Percentiles rank a stretch among this genome's conserved stretches.
These are phyloP conservation scores for Mycena sp. DNA, from an alignment of 1,284 basidiomycete species.

Conservation along the genomic window DNA sequence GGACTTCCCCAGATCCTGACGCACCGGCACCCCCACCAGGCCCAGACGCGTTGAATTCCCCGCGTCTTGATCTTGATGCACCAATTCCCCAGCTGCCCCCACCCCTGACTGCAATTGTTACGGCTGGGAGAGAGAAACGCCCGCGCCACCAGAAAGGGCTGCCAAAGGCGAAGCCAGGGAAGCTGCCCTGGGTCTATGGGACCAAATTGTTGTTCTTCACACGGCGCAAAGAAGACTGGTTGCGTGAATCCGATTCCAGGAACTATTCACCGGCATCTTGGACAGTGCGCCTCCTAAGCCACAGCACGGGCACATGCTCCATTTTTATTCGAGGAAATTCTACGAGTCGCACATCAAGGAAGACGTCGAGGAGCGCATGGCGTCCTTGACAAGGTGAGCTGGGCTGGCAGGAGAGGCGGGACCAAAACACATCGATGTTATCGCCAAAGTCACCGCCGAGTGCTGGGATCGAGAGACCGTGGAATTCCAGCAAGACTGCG, in stretches of 20 bases:
- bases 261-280: constrained; percentile 4
- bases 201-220: constrained; percentile 5
- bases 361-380: not conserved
- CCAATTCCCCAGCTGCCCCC: not conserved
- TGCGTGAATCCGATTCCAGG: not conserved
- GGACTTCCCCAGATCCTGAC: not conserved
- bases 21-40: not conserved
- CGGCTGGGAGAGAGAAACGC: not conserved
- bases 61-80: not conserved
- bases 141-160: not conserved
- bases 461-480: not conserved
- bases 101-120: not conserved
- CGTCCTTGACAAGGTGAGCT: not conserved
- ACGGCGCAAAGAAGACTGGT: not conserved
- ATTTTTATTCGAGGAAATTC: constrained; percentile 9
- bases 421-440: not conserved
- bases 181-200: not conserved
- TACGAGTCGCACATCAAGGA: not conserved
- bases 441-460: constrained; percentile 1
- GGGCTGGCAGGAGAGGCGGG: not conserved
- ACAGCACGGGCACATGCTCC: not conserved
- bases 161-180: not conserved
- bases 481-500: not conserved
- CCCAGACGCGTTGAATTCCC: not conserved
- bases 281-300: not conserved